A percentile compares a stretch with the other conserved stretches of the same genome.
Evolutionary conservation across 2,329 filamentous ascomycete species (phyloP).

Genomic region (Fusarium aywerte): DNA sequence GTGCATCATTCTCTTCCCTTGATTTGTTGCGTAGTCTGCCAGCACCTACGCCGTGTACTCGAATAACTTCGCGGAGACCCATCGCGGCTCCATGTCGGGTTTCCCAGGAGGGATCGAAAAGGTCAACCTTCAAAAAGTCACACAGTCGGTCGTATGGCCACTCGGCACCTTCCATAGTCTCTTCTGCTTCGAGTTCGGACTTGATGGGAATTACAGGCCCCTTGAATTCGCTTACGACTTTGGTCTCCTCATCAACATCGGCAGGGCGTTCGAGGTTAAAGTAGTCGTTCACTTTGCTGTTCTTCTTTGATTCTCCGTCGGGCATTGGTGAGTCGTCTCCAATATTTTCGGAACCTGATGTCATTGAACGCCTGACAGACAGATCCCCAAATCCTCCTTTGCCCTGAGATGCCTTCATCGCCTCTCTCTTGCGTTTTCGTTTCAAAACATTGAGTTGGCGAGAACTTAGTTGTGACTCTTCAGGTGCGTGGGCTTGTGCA

Average conservation of each 20-base stretch:
- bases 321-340: conserved; percentile 67
- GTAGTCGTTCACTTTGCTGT: conserved; percentile 79
- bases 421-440: conserved; percentile 89
- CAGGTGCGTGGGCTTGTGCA: conserved; percentile 57
- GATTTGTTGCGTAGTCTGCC: conserved; percentile 79
- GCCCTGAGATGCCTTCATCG: conserved; percentile 84
- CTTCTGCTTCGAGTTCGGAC: conserved; percentile 82
- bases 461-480: conserved; percentile 83
- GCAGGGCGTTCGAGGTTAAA: conserved; percentile 85
- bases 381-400: conserved; percentile 93
- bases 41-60: conserved; percentile 90
- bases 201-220: conserved; percentile 84
- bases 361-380: conserved; percentile 72
- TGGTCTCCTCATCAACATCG: conserved; percentile 86
- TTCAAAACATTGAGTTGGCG: conserved; percentile 95
- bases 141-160: conserved; percentile 97
- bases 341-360: conserved; percentile 69
- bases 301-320: conserved; percentile 66
- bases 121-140: conserved; percentile 91
- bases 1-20: conserved; percentile 76
- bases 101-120: conserved; percentile 96
- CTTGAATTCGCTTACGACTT: conserved; percentile 96
- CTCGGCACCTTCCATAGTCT: conserved; percentile 79
- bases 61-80: conserved; percentile 89
- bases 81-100: conserved; percentile 95